Evolutionary conservation across 2,329 filamentous ascomycete genomes (phyloP), one percentile per base, ranked within the genome.

Genomic region (Bertia moriformis): DNA sequence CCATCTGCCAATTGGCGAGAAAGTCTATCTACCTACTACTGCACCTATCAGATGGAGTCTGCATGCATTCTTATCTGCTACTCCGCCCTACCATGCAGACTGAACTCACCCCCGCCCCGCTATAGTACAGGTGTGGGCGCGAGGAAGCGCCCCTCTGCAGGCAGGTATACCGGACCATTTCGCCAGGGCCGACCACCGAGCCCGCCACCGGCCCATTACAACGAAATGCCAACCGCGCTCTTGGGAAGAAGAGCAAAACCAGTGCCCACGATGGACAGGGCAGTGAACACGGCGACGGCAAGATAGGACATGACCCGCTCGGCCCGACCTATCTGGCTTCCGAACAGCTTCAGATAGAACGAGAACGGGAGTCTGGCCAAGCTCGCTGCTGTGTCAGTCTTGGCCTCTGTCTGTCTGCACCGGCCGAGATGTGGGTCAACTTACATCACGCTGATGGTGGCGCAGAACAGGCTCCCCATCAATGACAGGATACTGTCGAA

Each of bases 401-500:
- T 27, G 22, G 22, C 22, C 7, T 10, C 7, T 27, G 7, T 10
- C n/a, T 10, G n/a, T 7, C 22, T 27, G 22, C 7, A 27, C n/a
- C 7, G 7, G 22, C 7, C 7, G n/a, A n/a, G 22, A n/a, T 10
- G 22, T 7, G n/a, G n/a, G n/a, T 7, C 22, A 27, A 27, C 22
- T 27, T n/a, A 27, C 22, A 27, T 72, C 51, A 80, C 80, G 51
- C 75, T 79, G 36, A 78, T 64, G 24, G 75, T 67, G 17, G 69
- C 70, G 14, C 76, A 76, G 46, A 81, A 59, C 7, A 27, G 22
- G n/a, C 22, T 27, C 7, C 22, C 22, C 22, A 27, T 27, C 40
- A 84, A 66, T 29, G 73, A 72, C 78, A 83, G 83, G 49, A 83
- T 79, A 45, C 71, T 68, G 52, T 84, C 79, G 51, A 83, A 83